Conservation (phyloP, 2,329 filamentous ascomycete species). For the Botrytis tulipae region DNA sequence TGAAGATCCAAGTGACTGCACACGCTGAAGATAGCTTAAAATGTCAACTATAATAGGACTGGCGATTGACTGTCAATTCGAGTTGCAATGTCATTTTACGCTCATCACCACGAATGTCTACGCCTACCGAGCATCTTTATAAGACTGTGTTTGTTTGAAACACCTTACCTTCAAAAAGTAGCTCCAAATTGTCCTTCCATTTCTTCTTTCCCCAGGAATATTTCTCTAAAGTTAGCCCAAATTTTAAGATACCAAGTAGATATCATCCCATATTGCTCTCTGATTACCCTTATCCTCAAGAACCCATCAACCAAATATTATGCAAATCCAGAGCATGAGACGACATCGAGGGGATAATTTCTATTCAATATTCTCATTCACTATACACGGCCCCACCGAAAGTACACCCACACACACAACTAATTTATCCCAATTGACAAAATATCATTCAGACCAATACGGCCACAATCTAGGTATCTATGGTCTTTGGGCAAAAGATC, state of each 20-base stretch:
- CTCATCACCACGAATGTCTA: background rate
- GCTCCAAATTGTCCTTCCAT: background rate
- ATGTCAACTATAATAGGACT: background rate
- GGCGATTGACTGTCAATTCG: background rate
- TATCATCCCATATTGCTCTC: background rate
- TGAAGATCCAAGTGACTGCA: background rate
- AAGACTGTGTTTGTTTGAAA: background rate
- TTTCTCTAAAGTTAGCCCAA: background rate
- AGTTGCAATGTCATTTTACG: background rate
- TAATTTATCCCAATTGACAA: background rate
- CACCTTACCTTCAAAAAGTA: too few relatives aligned
- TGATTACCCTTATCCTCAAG: background rate
- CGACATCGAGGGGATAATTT: rapidly evolving
- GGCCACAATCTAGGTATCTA: background rate
- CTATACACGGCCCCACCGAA: background rate
- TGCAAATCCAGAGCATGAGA: background rate
- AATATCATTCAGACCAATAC: background rate
- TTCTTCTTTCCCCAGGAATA: background rate
- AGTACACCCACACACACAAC: background rate
- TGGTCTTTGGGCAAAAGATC: background rate
- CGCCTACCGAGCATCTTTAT: background rate
- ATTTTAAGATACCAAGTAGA: background rate
- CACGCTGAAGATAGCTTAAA: background rate
- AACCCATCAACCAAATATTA: background rate
- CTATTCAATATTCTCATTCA: background rate